Evolutionary conservation across 257 asterid genomes (phyloP).

Genomic region (Nicotiana attenuata): DNA sequence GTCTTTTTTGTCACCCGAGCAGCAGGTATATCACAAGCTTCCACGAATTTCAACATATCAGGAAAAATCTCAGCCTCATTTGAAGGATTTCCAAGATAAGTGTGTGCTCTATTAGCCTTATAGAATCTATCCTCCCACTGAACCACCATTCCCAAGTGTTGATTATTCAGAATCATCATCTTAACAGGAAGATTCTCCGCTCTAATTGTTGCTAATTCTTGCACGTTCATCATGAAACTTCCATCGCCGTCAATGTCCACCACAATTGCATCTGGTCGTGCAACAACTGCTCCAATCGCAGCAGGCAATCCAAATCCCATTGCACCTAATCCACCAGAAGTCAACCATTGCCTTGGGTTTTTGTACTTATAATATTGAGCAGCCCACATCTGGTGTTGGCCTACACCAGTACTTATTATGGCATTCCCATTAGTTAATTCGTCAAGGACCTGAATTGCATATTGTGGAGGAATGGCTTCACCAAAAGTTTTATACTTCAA

Average conservation of each 20-base stretch:
- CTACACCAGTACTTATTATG: conserved; percentile 71
- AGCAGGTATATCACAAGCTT: conserved; percentile 65
- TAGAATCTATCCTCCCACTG: conserved; percentile 91
- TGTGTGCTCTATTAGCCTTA: conserved; percentile 75
- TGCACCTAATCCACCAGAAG: conserved; percentile 77
- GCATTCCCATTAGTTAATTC: conserved; percentile 72
- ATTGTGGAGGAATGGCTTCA: conserved; percentile 75
- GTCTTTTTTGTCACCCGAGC: conserved; percentile 52
- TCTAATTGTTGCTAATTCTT: conserved; percentile 64
- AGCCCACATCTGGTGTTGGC: conserved; percentile 96
- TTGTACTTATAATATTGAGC: conserved; percentile 80
- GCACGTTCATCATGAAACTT: conserved; percentile 82
- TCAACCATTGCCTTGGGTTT: conserved; percentile 67
- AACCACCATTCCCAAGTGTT: conserved; percentile 81
- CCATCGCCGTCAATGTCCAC: conserved; percentile 93
- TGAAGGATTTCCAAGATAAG: conserved; percentile 69
- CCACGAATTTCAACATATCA: conserved; percentile 63
- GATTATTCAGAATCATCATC: conserved; percentile 71
- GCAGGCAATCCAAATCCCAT: conserved; percentile 91
- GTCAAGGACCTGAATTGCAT: conserved; percentile 65
- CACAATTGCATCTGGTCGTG: conserved; percentile 60
- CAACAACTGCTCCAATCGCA: conserved; percentile 82
- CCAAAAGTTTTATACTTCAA: conserved; percentile 52
- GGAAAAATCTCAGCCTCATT: conserved; percentile 60
- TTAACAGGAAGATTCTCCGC: conserved; percentile 78